These are phyloP conservation scores for Magnusiomyces ingens DNA, from an alignment of 1,139 yeast genomes.

Conservation along the genomic window DNA sequence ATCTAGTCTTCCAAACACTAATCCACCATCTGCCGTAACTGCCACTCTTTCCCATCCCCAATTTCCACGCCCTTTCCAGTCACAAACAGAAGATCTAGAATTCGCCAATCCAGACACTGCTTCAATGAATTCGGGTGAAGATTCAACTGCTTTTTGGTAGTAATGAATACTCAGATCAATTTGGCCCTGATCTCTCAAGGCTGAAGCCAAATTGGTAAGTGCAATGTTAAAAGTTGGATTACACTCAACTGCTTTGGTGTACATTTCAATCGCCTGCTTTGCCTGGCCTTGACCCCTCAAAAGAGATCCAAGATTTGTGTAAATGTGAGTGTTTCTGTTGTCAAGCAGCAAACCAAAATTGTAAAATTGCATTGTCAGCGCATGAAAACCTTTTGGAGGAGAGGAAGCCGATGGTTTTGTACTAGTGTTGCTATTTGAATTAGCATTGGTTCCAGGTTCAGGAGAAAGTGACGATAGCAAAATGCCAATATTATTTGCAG, in stretches of 20 bases:
- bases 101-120: conserved; percentile 32
- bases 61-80: conserved; percentile 32
- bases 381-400: neutral
- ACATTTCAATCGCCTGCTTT: conserved; percentile 30
- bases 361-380: conserved; percentile 29
- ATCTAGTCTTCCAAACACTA: conserved; percentile 20
- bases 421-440: neutral
- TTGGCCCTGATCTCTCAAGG: conserved; percentile 32
- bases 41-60: conserved; percentile 28
- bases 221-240: conserved; percentile 32
- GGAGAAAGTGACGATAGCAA: conserved; percentile 17
- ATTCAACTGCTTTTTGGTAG: conserved; percentile 29
- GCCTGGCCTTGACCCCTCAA: conserved; percentile 30
- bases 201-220: conserved; percentile 31
- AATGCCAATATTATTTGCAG: conserved; percentile 34
- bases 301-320: conserved; percentile 33
- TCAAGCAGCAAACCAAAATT: conserved; percentile 31
- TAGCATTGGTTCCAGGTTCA: neutral
- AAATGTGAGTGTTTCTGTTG: conserved; percentile 31
- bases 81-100: conserved; percentile 31
- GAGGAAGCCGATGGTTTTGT: neutral
- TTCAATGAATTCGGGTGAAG: conserved; percentile 30
- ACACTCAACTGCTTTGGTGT: conserved; percentile 29
- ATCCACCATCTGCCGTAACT: conserved; percentile 25
- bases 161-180: conserved; percentile 29